A percentile compares a stretch with the other conserved stretches of the same genome.
Evolutionary conservation across 192 early-diverging fungal species (phyloP).

Genomic region (Ramicandelaber brevisporus): DNA sequence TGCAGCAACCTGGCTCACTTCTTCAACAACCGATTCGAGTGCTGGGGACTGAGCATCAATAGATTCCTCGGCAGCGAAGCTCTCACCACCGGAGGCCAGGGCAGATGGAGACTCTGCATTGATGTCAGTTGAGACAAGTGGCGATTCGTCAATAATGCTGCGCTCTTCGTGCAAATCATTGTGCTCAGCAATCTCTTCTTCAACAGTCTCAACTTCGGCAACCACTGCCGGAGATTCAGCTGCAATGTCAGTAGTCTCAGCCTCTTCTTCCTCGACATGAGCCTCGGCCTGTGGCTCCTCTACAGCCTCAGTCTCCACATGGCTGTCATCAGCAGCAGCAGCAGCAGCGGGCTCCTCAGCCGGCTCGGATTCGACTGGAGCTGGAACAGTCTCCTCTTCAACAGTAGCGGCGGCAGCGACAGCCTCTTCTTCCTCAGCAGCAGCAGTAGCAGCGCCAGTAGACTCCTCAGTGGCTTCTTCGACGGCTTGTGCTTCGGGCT

Average conservation of each 20-base stretch:
- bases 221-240: constrained; percentile 1
- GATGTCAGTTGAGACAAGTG: no score
- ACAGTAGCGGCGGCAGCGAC: background rate
- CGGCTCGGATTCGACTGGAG: no score
- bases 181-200: constrained; percentile 3
- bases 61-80: background rate
- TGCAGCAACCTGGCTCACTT: no score
- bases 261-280: background rate
- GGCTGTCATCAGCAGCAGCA: constrained; percentile 1
- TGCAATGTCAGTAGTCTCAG: background rate
- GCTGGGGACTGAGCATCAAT: no score
- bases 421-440: background rate
- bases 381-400: no score
- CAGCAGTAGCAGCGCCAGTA: background rate
- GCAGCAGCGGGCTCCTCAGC: no score
- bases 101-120: no score
- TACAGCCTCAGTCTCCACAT: background rate
- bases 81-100: no score
- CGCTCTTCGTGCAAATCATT: no score
- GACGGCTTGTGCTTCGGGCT: background rate
- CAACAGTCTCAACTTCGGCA: constrained; percentile 3
- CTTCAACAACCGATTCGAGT: no score
- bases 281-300: background rate
- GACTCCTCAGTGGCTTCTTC: background rate
- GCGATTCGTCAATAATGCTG: no score